These are phyloP conservation scores for Przewalskia tangutica DNA, from an alignment of 257 asterid genomes.

Conservation along the genomic window DNA sequence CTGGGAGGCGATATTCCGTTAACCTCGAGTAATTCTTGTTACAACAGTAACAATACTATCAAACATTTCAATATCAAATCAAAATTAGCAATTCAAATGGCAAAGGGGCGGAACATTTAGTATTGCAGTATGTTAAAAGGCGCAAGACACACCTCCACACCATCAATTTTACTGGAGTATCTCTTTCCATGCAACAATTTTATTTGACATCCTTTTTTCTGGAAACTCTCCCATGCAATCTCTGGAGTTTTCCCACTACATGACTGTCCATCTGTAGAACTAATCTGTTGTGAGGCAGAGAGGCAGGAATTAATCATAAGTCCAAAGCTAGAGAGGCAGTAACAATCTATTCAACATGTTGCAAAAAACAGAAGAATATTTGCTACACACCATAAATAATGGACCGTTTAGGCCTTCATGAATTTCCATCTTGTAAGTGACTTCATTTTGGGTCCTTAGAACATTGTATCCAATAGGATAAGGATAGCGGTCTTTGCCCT, in stretches of 20 bases:
- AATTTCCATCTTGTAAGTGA: constrained; percentile 70
- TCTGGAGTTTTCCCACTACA: constrained; percentile 89
- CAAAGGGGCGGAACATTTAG: neutral
- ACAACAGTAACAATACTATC: neutral
- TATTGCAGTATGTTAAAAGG: neutral
- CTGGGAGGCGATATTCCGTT: too few relatives aligned
- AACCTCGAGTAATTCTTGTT: too few relatives aligned
- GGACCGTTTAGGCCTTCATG: constrained; percentile 89
- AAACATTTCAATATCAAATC: neutral
- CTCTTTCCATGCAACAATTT: constrained; percentile 76
- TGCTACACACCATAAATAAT: constrained; percentile 52
- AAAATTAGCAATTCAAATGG: neutral
- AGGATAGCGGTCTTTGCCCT: constrained; percentile 97
- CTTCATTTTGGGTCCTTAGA: constrained; percentile 58
- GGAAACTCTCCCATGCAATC: constrained; percentile 78
- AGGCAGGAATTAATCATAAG: neutral
- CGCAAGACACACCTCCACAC: constrained; percentile 54
- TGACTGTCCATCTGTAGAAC: constrained; percentile 63
- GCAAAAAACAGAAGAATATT: neutral
- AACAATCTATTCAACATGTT: neutral
- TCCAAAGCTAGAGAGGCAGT: neutral
- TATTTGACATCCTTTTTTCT: constrained; percentile 54
- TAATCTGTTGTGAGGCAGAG: constrained; percentile 38
- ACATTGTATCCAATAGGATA: constrained; percentile 88
- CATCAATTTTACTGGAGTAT: constrained; percentile 76